Evolutionary conservation across 805 yeast genomes (phyloP), one percentile per base, ranked within the genome.

Genomic region (Hermanozyma aechmeae): DNA sequence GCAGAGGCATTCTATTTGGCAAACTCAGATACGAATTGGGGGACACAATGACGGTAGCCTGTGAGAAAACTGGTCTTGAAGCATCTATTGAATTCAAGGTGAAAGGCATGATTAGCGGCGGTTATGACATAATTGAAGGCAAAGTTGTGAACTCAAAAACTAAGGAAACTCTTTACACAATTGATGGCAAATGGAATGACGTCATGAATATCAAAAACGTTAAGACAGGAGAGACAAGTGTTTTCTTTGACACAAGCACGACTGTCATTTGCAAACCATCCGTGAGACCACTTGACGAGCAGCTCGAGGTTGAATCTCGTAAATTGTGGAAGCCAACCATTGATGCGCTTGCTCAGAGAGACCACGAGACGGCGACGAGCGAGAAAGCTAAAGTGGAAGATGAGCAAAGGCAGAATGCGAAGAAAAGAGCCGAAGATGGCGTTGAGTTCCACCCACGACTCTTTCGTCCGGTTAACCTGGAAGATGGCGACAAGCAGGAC

Each of bases 181-280:
- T 89, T 22, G 45, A 79, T 8, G 98, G 98, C 10, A 89, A 92
- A 55, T 92, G 98, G 98, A 85, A 86, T 55, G 95, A 79, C 37
- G 61, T 75, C 1, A 77, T 92, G 71, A 68, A 76, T 32, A 71
- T 86, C 27, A 79, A 73, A 46, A 34, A 47, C 15, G 15, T 27
- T 7, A 65, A 75, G 38, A 66, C 72, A 1, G 65, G 65, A 3
- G 59, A 69, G 18, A 58, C 69, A 32, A 68, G 69, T 34, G 48
- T 60, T 5, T 39, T 56, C 4, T 54, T 38, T 27, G 65, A 62
- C 29, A 76, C 92, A 4, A 43, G 43, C n/a, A 60, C 60, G 16
- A 67, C 83, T 3, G 43, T 40, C 1, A 75, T 76, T 2, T 38
- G 58, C 18, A 61, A 58, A 31, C 96, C 97, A 16, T 58, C 58